Conservation (phyloP, 805 yeast species). For the Hanseniaspora lindneri region DNA sequence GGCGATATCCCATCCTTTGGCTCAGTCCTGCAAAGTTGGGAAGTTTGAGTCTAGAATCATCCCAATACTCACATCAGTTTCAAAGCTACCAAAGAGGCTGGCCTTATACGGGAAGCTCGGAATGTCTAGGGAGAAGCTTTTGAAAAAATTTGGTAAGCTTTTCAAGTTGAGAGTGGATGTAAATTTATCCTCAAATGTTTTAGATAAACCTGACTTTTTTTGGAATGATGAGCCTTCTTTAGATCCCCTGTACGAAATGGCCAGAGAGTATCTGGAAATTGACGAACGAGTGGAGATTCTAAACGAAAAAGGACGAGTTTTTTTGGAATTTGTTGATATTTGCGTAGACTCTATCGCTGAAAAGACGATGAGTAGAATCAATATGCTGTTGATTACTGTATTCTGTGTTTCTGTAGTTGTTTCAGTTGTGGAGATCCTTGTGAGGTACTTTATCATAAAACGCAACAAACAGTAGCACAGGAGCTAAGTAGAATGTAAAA, state of each 20-base stretch:
- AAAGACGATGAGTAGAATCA: conserved; percentile 78
- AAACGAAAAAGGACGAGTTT: conserved; percentile 87
- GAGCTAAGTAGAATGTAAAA: too few species aligned
- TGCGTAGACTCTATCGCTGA: conserved; percentile 92
- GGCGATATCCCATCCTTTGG: conserved; percentile 91
- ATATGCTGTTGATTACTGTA: conserved; percentile 77
- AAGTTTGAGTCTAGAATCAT: conserved; percentile 88
- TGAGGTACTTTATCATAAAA: conserved; percentile 42
- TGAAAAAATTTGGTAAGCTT: conserved; percentile 79
- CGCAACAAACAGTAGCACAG: conserved; percentile 16
- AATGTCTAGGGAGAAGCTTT: conserved; percentile 66
- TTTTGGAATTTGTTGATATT: conserved; percentile 83
- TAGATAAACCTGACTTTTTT: conserved; percentile 92
- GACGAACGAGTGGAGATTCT: conserved; percentile 89
- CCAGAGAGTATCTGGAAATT: conserved; percentile 84
- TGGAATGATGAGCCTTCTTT: conserved; percentile 94
- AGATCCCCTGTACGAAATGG: conserved; percentile 81
- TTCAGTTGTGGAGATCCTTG: conserved; percentile 56
- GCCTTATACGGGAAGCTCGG: conserved; percentile 86
- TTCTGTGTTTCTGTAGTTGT: conserved; percentile 70
- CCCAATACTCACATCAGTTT: conserved; percentile 65
- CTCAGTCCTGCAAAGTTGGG: conserved; percentile 86
- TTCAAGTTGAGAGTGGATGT: conserved; percentile 90
- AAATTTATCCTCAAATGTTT: conserved; percentile 73
- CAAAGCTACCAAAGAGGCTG: conserved; percentile 77